These are phyloP conservation scores for Schwanniomyces sp. DNA, from an alignment of 805 yeast genomes.

Conservation along the genomic window DNA sequence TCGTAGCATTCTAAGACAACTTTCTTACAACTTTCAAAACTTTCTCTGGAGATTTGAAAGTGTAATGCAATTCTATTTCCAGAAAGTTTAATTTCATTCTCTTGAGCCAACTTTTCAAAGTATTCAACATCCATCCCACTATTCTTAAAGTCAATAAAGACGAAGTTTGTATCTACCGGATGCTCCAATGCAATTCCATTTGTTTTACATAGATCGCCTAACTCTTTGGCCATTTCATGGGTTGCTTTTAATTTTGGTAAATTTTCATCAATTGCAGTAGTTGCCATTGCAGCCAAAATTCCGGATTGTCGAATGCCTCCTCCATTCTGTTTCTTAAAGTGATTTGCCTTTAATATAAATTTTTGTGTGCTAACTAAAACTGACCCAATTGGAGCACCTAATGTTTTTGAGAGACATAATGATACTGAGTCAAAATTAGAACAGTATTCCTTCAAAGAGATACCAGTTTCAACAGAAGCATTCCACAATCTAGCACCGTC, in stretches of 20 bases:
- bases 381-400: constrained; percentile 47
- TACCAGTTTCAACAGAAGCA: constrained; percentile 40
- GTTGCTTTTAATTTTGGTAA: constrained; percentile 28
- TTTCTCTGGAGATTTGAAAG: constrained; percentile 38
- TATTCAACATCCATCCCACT: constrained; percentile 27
- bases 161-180: constrained; percentile 43
- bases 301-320: constrained; percentile 48
- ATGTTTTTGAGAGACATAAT: constrained; percentile 40
- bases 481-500: constrained; percentile 49
- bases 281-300: constrained; percentile 40
- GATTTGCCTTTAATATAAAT: constrained; percentile 42
- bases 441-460: constrained; percentile 39
- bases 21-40: constrained; percentile 39
- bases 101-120: constrained; percentile 41
- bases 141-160: constrained; percentile 34
- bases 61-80: constrained; percentile 84
- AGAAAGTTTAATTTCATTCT: constrained; percentile 62
- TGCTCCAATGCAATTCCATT: constrained; percentile 30
- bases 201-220: constrained; percentile 30
- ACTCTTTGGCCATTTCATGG: constrained; percentile 34
- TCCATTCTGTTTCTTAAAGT: constrained; percentile 44
- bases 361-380: constrained; percentile 33
- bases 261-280: constrained; percentile 40
- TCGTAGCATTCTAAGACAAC: constrained; percentile 59
- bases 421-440: constrained; percentile 42